Base-by-base conservation (phyloP, 73 alveolate genomes). In the Stentor roeselii region DNA sequence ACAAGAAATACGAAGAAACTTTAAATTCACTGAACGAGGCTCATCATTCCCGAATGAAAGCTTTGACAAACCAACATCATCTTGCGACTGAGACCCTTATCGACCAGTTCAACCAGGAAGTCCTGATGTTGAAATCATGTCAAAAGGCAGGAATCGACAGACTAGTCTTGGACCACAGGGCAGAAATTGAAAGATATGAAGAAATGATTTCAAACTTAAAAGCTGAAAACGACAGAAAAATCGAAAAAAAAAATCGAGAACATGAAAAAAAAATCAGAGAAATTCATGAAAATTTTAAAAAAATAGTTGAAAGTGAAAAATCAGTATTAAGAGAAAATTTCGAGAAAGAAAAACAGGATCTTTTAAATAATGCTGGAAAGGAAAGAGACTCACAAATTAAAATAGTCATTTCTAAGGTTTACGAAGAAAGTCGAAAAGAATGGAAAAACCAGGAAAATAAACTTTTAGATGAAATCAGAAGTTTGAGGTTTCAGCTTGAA, bases 31-130 rank as follows among this genome's bases (percentile, higher is more conserved):
- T 67, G 37, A 67, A 36, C 14, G 80, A 67, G 34, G 11, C 80
- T 67, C 80, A 67, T 67, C 37, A 21, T 27, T 21, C 11, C 37
- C 80, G 80, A n/a, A 67, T 67, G 80, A 67, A 67, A 67, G 80
- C 80, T 67, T 34, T 67, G 34, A 21, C 80, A 14, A 36, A 67
- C 27, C 80, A 67, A 32, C 80, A 67, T 2, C 42, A 67, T 27
- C 11, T 21, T 1, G 80, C 80, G 34, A 67, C 37, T 1, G 14
- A n/a, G 34, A 67, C 80, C 80, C 80, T 67, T 67, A 67, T 67
- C 42, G 80, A 67, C 41, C 80, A 67, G 80, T 67, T 67, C 34
- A 67, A 34, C n/a, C 21, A 40, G 1, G 80, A 67, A 67, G 41
- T 67, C 34, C 34, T 40, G 11, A 67, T 32, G 42, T 21, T 67